Conservation (phyloP, 2,329 filamentous ascomycete species). For the Tolypocladium guangdongense region DNA sequence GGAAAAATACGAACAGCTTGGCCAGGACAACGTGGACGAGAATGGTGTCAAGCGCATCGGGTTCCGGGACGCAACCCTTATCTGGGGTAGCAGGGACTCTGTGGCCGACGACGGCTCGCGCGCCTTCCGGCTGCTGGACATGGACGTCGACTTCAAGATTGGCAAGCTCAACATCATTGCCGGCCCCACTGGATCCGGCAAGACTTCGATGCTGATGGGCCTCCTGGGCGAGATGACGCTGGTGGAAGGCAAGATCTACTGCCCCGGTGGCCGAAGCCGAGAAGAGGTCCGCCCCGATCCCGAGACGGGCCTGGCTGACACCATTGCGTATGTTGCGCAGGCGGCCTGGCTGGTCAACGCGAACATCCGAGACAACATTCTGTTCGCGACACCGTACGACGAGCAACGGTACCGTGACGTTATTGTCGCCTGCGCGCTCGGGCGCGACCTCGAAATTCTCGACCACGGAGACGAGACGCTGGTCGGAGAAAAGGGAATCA, state of each 20-base stretch:
- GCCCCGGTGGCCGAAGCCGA: slow-evolving; percentile 76
- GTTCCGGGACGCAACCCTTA: slow-evolving; percentile 73
- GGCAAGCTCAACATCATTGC: slow-evolving; percentile 87
- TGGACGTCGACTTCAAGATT: slow-evolving; percentile 73
- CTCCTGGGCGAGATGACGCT: slow-evolving; percentile 92
- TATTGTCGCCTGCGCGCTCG: slow-evolving; percentile 79
- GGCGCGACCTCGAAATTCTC: slow-evolving; percentile 84
- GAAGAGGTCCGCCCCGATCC: slow-evolving; percentile 76
- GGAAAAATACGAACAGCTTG: slow-evolving; percentile 83
- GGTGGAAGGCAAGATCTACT: slow-evolving; percentile 66
- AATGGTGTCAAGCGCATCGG: slow-evolving; percentile 67
- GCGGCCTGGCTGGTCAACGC: slow-evolving; percentile 95
- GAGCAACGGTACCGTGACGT: slow-evolving; percentile 78
- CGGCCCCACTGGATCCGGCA: slow-evolving; percentile 87
- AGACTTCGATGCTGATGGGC: slow-evolving; percentile 93
- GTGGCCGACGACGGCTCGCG: slow-evolving; percentile 54
- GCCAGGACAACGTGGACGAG: slow-evolving; percentile 56
- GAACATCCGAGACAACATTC: slow-evolving; percentile 89
- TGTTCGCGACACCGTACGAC: slow-evolving; percentile 75
- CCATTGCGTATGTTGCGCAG: slow-evolving; percentile 91
- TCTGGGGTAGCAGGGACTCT: slow-evolving; percentile 69
- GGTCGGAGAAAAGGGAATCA: slow-evolving; percentile 95
- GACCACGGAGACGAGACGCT: slow-evolving; percentile 87
- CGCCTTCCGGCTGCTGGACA: slow-evolving; percentile 71
- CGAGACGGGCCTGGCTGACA: slow-evolving; percentile 78